Evolutionary conservation across 805 yeast species (phyloP), one percentile per base, ranked within the genome.

Genomic region (Yarrowia porcina): DNA sequence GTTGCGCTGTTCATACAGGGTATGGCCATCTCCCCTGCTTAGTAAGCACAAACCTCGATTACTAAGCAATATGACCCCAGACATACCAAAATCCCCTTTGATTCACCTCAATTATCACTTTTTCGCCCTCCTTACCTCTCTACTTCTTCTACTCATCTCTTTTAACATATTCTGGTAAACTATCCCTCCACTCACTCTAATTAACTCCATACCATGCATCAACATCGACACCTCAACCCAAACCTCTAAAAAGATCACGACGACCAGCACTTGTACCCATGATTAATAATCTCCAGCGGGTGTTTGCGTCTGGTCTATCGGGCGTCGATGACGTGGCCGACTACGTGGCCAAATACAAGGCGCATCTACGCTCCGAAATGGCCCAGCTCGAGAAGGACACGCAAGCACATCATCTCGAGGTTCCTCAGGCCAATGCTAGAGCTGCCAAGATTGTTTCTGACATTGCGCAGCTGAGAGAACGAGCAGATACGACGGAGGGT

Each of bases 401-500:
- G n/a, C 59, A 66, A 13, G 66, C 66, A 8, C 66, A 64, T 28
- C 68, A 62, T 6, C 61, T 63, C 8, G 64, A 66, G 17, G 74
- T 71, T 1, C 68, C 65, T 2, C 64, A 66, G 5, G 70, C 73
- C 2, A 69, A 70, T 8, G 79, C 62, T n/a, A 66, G 83, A 50
- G 73, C 69, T 17, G 65, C 42, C 9, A 21, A 38, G 30, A 84
- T 50, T 68, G 74, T 83, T 17, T 64, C 70, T 0, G 78, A 82
- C 50, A 82, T 86, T 61, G 73, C 76, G 18, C 74, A 74, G 8
- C 81, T 87, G 47, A 80, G 82, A 66, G 61, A 67, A 7, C 74
- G 82, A 49, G 83, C 92, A 0, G 68, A 70, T 8, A 68, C 74
- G 5, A 88, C 96, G 0, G 90, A 87, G 65, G 65, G 73, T 4